phyloP scores from a whole-genome alignment of 805 yeast species.

The Saturnispora galanensis region DNA sequence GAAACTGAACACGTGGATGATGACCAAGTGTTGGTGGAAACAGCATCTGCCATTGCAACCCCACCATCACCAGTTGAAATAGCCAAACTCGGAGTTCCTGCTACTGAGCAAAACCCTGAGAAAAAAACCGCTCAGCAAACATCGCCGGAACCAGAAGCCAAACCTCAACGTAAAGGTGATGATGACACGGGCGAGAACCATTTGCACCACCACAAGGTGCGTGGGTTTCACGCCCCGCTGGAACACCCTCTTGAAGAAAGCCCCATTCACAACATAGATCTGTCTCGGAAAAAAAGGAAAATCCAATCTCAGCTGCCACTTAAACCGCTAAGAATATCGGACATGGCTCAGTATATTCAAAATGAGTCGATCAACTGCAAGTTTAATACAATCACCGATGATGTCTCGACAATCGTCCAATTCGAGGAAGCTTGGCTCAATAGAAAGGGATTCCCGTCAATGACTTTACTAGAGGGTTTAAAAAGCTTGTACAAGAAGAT shows the following conservation, averaged over 20 bases:
- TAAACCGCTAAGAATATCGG: not conserved
- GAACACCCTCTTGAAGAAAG: not conserved
- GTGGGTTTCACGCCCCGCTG: too few species aligned
- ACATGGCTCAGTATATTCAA: constrained; percentile 1
- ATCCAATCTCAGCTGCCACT: not conserved
- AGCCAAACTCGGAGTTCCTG: too few species aligned
- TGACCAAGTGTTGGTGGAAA: not conserved
- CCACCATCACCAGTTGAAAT: too few species aligned
- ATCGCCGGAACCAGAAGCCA: not conserved
- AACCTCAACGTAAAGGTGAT: not conserved
- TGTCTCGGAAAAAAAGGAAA: not conserved
- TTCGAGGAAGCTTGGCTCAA: constrained; percentile 3
- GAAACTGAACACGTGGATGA: not conserved
- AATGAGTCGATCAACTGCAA: not conserved
- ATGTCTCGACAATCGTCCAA: not conserved
- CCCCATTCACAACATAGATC: constrained; percentile 2
- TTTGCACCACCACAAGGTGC: too few species aligned
- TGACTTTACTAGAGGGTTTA: not conserved
- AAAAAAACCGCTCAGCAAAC: too few species aligned
- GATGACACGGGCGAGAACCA: too few species aligned
- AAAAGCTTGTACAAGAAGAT: not conserved
- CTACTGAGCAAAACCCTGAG: too few species aligned
- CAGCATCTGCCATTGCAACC: too few species aligned
- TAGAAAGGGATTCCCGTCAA: constrained; percentile 2
- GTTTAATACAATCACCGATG: not conserved